These are phyloP conservation scores for Cladosporium sp. DNA, from an alignment of 2,329 filamentous ascomycete genomes.

Conservation along the genomic window DNA sequence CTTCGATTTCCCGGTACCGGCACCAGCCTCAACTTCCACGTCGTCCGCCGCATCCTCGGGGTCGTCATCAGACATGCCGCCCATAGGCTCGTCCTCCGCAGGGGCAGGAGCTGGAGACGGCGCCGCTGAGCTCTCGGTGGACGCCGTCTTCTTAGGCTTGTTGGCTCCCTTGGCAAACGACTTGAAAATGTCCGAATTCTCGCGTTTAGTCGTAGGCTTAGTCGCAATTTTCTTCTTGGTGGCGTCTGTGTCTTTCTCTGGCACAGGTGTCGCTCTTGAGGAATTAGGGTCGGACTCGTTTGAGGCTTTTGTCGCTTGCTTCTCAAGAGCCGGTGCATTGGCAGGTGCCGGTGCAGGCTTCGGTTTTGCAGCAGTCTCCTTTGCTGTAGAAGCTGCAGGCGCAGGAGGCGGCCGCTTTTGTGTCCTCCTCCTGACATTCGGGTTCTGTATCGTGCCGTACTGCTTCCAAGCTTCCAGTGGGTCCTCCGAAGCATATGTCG, in stretches of 20 bases:
- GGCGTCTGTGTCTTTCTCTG: slow-evolving; percentile 10
- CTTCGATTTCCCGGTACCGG: slow-evolving; percentile 37
- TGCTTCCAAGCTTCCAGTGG: slow-evolving; percentile 51
- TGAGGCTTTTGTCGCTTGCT: slow-evolving; percentile 16
- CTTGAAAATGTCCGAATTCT: slow-evolving; percentile 63
- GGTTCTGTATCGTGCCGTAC: slow-evolving; percentile 72
- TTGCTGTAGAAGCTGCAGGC: slow-evolving; percentile 13
- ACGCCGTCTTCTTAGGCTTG: slow-evolving; percentile 29
- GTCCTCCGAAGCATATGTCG: slow-evolving; percentile 53
- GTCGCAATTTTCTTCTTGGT: slow-evolving; percentile 35
- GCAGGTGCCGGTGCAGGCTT: slow-evolving; percentile 15
- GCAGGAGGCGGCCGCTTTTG: slow-evolving; percentile 34
- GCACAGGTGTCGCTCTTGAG: slow-evolving; percentile 16
- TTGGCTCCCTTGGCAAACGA: slow-evolving; percentile 60
- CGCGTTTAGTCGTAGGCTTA: slow-evolving; percentile 49
- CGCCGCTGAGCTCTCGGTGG: slow-evolving; percentile 31
- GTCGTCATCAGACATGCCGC: slow-evolving; percentile 42
- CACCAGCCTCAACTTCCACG: slow-evolving; percentile 44
- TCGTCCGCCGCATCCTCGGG: slow-evolving; percentile 48
- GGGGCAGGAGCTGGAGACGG: slow-evolving; percentile 29
- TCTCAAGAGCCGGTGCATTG: slow-evolving; percentile 21
- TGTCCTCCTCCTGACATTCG: slow-evolving; percentile 54
- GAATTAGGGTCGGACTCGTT: slow-evolving; percentile 13
- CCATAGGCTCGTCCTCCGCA: slow-evolving; percentile 26
- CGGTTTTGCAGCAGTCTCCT: slow-evolving; percentile 16